phyloP scores from a whole-genome alignment of 2,329 filamentous ascomycete species.

The Lasiodiplodia sp. region DNA sequence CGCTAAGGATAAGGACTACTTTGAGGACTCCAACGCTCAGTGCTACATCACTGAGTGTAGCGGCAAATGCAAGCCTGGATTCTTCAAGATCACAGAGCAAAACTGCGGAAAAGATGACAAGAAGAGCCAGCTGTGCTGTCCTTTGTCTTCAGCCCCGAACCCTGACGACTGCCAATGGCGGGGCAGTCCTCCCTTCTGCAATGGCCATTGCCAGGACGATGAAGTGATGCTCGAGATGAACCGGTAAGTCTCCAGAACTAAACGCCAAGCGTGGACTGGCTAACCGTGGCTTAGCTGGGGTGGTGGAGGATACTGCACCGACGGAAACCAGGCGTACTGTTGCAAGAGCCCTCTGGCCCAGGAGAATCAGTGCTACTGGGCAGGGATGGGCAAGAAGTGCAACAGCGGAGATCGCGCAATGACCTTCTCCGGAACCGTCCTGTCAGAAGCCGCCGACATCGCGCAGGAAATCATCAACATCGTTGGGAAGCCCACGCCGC shows the following conservation, averaged over 20 bases:
- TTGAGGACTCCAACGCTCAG: slow-evolving; percentile 33
- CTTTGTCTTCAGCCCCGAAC: slow-evolving; percentile 37
- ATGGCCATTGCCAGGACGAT: neutral
- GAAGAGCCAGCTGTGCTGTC: slow-evolving; percentile 5
- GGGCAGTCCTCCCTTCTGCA: slow-evolving; percentile 35
- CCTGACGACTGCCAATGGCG: slow-evolving; percentile 44
- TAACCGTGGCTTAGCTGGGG: neutral
- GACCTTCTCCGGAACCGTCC: slow-evolving; percentile 30
- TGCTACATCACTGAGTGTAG: slow-evolving; percentile 44
- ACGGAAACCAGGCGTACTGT: slow-evolving; percentile 9
- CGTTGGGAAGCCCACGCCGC: neutral
- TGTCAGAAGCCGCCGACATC: neutral
- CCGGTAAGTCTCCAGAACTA: neutral
- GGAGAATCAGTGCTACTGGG: slow-evolving; percentile 36
- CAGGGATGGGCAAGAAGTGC: slow-evolving; percentile 40
- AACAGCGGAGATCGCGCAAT: slow-evolving; percentile 40
- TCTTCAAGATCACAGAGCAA: slow-evolving; percentile 39
- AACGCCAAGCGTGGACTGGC: neutral
- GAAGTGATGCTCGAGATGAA: slow-evolving; percentile 5
- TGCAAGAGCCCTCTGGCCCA: slow-evolving; percentile 32
- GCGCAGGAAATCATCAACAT: neutral
- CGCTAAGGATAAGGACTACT: slow-evolving; percentile 31
- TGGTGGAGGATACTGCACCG: slow-evolving; percentile 10
- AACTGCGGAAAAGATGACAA: slow-evolving; percentile 38
- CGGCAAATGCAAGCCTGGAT: slow-evolving; percentile 40